Conservation (phyloP, 345 rosid genomes). For the Noccaea caerulescens region DNA sequence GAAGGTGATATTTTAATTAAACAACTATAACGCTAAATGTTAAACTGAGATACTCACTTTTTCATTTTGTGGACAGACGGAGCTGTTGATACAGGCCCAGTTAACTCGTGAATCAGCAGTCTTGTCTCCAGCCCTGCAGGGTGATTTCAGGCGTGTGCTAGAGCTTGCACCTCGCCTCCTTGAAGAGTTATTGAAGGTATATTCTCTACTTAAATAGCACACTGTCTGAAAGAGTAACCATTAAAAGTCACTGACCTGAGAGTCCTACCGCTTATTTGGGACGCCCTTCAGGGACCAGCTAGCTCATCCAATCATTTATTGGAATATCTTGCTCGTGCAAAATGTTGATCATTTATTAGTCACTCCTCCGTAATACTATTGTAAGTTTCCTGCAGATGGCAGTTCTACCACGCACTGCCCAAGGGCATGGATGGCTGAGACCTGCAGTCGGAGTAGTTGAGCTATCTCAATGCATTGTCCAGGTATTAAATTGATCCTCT, state of each 20-base stretch:
- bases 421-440: slow-evolving; percentile 98
- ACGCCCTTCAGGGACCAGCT: slow-evolving; percentile 6
- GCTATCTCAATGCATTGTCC: slow-evolving; percentile 94
- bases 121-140: slow-evolving; percentile 75
- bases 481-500: slow-evolving; percentile 54
- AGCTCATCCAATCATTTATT: slow-evolving; percentile 17
- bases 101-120: slow-evolving; percentile 77
- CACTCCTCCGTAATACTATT: slow-evolving; percentile 14
- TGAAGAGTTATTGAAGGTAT: slow-evolving; percentile 94
- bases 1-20: slow-evolving; percentile 58
- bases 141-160: slow-evolving; percentile 82
- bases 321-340: slow-evolving; percentile 14
- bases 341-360: slow-evolving; percentile 6
- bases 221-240: slow-evolving; percentile 18
- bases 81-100: slow-evolving; percentile 97
- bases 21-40: slow-evolving; percentile 15
- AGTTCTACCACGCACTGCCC: slow-evolving; percentile 79
- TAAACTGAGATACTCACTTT: slow-evolving; percentile 28
- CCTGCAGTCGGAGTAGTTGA: slow-evolving; percentile 95
- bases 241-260: slow-evolving; percentile 15
- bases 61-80: slow-evolving; percentile 59
- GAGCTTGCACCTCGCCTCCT: slow-evolving; percentile 97
- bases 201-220: slow-evolving; percentile 19
- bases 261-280: slow-evolving; percentile 3
- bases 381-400: slow-evolving; percentile 73